These are phyloP conservation scores for Gillenia trifoliata DNA, from an alignment of 306 rosid species.

Conservation along the genomic window DNA sequence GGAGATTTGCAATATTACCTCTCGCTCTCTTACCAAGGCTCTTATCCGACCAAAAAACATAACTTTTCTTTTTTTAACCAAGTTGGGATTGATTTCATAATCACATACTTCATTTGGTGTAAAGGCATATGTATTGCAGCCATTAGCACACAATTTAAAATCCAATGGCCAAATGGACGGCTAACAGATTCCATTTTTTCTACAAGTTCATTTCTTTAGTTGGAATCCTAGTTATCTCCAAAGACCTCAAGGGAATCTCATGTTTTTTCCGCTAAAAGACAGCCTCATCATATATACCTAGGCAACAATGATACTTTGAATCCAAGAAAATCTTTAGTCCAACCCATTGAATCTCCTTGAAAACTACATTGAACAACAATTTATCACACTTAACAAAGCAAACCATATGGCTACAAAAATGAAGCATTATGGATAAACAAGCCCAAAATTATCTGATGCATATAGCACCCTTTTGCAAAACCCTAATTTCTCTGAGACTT, in stretches of 20 bases:
- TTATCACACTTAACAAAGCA: constrained; percentile 5
- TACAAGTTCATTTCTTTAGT: background rate
- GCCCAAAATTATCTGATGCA: background rate
- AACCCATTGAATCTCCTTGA: background rate
- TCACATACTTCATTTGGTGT: no score
- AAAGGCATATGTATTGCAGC: no score
- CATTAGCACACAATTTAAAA: background rate
- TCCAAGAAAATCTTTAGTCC: background rate
- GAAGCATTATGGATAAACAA: background rate
- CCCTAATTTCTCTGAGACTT: background rate
- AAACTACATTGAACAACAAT: background rate
- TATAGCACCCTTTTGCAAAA: background rate
- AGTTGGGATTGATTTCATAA: no score
- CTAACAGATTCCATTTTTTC: background rate
- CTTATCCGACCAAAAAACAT: no score
- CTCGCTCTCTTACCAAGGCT: no score
- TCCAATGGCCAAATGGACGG: background rate
- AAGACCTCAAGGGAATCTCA: constrained; percentile 1
- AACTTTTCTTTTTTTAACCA: no score
- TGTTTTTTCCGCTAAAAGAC: constrained; percentile 1
- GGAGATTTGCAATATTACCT: no score
- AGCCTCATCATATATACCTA: background rate
- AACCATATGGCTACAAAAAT: background rate
- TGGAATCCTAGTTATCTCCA: constrained; percentile 9
- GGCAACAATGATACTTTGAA: constrained; percentile 3